These are phyloP conservation scores for Aaosphaeria arxii DNA, from an alignment of 2,329 filamentous ascomycete genomes.

Conservation along the genomic window DNA sequence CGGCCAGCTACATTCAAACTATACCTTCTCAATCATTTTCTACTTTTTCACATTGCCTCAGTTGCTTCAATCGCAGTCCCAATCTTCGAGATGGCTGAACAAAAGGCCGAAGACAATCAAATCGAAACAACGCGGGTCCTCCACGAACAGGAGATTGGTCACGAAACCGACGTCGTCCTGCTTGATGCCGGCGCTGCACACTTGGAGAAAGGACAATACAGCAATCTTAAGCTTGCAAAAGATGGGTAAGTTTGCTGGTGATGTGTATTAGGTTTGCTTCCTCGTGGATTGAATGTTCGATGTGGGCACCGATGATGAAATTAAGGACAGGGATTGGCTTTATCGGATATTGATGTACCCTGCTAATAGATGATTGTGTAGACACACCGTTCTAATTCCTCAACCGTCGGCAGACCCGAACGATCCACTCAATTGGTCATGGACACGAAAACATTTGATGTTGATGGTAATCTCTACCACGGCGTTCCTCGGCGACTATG, in stretches of 20 bases:
- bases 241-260: slow-evolving; percentile 14
- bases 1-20: no score
- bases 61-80: no score
- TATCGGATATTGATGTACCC: no score
- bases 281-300: no score
- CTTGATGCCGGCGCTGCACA: slow-evolving; percentile 18
- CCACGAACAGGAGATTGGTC: slow-evolving; percentile 14
- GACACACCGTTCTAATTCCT: slow-evolving; percentile 48
- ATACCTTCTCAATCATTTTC: slow-evolving; percentile 2
- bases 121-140: slow-evolving; percentile 1
- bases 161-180: slow-evolving; percentile 18
- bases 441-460: slow-evolving; percentile 47
- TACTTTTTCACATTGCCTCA: no score
- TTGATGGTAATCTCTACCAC: slow-evolving; percentile 48
- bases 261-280: no score
- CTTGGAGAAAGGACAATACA: slow-evolving; percentile 17
- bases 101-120: neutral
- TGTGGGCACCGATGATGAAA: no score
- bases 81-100: neutral
- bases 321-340: no score
- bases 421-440: slow-evolving; percentile 54
- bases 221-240: slow-evolving; percentile 32
- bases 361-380: no score
- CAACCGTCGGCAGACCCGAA: slow-evolving; percentile 48
- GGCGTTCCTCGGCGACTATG: slow-evolving; percentile 51